phyloP scores from a whole-genome alignment of 441 rosid genomes.

The Erodium chrysanthum region DNA sequence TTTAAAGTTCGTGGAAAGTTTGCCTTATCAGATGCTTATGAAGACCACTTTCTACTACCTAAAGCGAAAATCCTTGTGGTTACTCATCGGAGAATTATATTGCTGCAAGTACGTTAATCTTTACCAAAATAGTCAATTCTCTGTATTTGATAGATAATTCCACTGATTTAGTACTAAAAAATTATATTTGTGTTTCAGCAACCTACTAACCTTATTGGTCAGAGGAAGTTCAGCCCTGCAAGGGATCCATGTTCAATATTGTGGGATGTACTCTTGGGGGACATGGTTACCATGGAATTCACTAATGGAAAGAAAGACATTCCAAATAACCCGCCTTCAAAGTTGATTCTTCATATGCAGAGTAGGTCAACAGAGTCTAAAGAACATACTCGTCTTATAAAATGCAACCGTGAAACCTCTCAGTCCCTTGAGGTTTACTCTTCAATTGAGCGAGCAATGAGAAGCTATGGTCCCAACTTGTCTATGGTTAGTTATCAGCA shows the following conservation, averaged over 20 bases:
- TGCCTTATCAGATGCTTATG: conserved; percentile 91
- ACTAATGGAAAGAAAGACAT: conserved; percentile 75
- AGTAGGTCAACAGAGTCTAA: conserved; percentile 45
- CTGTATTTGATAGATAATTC: not conserved
- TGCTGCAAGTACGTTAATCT: conserved; percentile 62
- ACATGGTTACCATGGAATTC: conserved; percentile 77
- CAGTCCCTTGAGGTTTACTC: conserved; percentile 70
- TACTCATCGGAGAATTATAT: conserved; percentile 78
- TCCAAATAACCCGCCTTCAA: conserved; percentile 62
- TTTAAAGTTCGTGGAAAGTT: conserved; percentile 93
- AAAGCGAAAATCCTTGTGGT: conserved; percentile 65
- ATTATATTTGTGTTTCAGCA: conserved; percentile 41
- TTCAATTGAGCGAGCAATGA: conserved; percentile 62
- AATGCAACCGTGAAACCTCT: conserved; percentile 59
- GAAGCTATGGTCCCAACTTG: conserved; percentile 46
- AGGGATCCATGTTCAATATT: conserved; percentile 87
- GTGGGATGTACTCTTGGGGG: conserved; percentile 69
- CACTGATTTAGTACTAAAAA: not conserved
- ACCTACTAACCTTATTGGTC: conserved; percentile 73
- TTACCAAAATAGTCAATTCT: not conserved
- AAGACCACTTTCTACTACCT: conserved; percentile 82
- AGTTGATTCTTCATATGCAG: conserved; percentile 47
- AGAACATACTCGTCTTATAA: conserved; percentile 63
- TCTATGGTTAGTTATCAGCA: conserved; percentile 39
- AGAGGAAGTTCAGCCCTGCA: conserved; percentile 79